Base-by-base conservation (phyloP, 805 yeast genomes). In the Saccharomycopsis fodiens region DNA sequence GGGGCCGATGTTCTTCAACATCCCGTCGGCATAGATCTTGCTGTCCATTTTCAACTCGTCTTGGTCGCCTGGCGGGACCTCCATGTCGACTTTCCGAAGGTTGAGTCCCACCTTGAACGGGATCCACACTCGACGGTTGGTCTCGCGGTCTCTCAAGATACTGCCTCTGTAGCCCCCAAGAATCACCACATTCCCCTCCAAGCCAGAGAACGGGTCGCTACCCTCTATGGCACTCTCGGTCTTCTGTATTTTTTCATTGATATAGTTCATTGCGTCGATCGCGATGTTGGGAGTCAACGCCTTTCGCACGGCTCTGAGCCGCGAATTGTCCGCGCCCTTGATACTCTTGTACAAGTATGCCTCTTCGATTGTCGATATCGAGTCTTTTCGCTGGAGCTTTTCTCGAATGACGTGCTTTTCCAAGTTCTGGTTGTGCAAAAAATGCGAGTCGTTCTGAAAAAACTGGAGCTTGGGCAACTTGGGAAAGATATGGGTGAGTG, bases 121-220 rank as follows among this genome's bases (percentile, higher is more conserved):
- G 35, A 88, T 76, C 97, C 97, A 89, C 1, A 84, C 74, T 43
- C 91, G 67, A 49, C 79, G 75, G 12, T 69, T 62, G 0, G 95
- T 81, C 10, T 65, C 65, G 1, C 75, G 57, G 56, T 85, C 93
- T 37, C 91, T 61, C 43, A 89, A 63, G 3, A 82, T 74, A 38
- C 87, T 77, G 2, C 97, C 97, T 55, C 97, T 69, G 61, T 84
- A 89, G 0, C 97, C 97, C 3, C 96, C 96, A 61, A 89, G 48
- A 1, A 89, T 68, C 2, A 89, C 75, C 1, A 89, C 70, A 57
- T 88, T 88, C 3, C 96, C 96, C 19, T 78, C 80, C 1, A 87
- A 54, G 21, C 73, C 74, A 48, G 74, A 72, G 69, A 70, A 82
- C 20, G 36, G 8, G 8, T 15, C 17, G 7, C 8, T 19, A 6